Evolutionary conservation across 768 basidiomycete species (phyloP), one percentile per base, ranked within the genome.

Genomic region (Pulveroboletus frians): DNA sequence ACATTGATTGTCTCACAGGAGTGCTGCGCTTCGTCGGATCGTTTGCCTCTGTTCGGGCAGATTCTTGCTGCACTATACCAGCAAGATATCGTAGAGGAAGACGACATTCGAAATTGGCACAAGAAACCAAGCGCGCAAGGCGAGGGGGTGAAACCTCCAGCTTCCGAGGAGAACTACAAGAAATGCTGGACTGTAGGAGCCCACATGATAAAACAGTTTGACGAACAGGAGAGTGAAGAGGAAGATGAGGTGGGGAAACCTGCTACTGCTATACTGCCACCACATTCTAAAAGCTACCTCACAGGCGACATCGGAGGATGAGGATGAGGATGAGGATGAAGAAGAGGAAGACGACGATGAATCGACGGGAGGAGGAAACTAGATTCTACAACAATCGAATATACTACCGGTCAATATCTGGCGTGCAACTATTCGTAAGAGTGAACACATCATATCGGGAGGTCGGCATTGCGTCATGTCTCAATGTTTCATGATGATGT

Each of bases 41-140:
- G 85, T 49, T 66, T 81, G 58, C 74, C 80, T 15, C 72, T 92
- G 49, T 98, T 96, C 66, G 88, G 88, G 4, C 82, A 88, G 59
- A 79, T 95, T 48, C 78, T 98, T 20, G 85, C 85, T 27, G 84
- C 85, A 3, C 72, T 93, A 13, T 99, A 97, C 67, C 88, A 95
- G 62, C 76, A 78, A n/a, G 95, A 99, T 64, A 79, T 96, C 39
- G 83, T 96, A 3, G 88, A 89, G 42, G 92, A 93, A 60, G 87
- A 91, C 43, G 85, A 92, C 55, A 85, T 97, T 55, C 81, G 89
- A n/a, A 75, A 71, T 42, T 99, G 95, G 95, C 84, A 93, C 66
- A 71, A 65, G 46, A 74, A 70, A 43, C 76, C 79, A 20, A 70
- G 62, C 41, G 79, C 83, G 26, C 76, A 74, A 61, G 87, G 77